phyloP scores from a whole-genome alignment of 2,329 filamentous ascomycete species.

The Xylaria sp. region DNA sequence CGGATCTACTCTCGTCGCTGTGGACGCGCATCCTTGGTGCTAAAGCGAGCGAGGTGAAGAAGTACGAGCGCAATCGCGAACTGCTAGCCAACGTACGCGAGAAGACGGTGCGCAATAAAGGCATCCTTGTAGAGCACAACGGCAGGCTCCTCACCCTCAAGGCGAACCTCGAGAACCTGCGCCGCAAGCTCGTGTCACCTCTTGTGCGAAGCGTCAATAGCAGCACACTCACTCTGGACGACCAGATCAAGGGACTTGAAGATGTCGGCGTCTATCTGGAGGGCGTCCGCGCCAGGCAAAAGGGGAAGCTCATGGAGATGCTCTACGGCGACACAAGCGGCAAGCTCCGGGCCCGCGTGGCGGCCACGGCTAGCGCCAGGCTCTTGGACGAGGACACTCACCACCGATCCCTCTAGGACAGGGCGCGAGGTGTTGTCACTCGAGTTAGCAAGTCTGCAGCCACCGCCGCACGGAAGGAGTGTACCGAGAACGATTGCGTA shows the following conservation, averaged over 20 bases:
- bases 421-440: slow-evolving; percentile 7
- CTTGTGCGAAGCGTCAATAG: slow-evolving; percentile 76
- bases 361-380: slow-evolving; percentile 36
- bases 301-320: slow-evolving; percentile 83
- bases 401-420: slow-evolving; percentile 15
- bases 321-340: slow-evolving; percentile 67
- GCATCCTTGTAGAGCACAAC: slow-evolving; percentile 86
- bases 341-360: slow-evolving; percentile 37
- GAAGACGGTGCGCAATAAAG: slow-evolving; percentile 88
- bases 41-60: slow-evolving; percentile 78
- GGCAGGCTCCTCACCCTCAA: slow-evolving; percentile 84
- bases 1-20: slow-evolving; percentile 82
- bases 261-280: slow-evolving; percentile 83
- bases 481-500: background rate
- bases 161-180: slow-evolving; percentile 84
- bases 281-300: slow-evolving; percentile 79
- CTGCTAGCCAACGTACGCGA: slow-evolving; percentile 82
- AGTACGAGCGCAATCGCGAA: slow-evolving; percentile 90
- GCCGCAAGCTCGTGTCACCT: slow-evolving; percentile 84
- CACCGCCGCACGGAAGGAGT: background rate
- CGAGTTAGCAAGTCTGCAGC: background rate
- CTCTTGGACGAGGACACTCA: slow-evolving; percentile 26
- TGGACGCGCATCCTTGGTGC: slow-evolving; percentile 88
- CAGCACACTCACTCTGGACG: slow-evolving; percentile 79
- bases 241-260: slow-evolving; percentile 85